Conservation (phyloP, 2,329 filamentous ascomycete species). For the Curvularia spicifera region DNA sequence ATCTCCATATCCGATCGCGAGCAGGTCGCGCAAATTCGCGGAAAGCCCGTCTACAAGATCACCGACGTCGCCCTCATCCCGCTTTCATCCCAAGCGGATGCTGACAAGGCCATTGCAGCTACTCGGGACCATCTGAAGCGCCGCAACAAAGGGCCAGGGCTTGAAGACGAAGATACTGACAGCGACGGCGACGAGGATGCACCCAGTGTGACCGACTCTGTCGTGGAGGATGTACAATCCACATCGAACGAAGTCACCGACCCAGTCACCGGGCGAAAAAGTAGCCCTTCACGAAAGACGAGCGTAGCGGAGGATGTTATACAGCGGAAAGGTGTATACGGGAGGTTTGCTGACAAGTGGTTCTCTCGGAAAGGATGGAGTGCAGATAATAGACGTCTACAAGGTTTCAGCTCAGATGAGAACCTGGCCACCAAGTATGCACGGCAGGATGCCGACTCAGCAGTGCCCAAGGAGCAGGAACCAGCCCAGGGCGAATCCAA, state of each 20-base stretch:
- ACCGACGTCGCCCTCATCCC: constrained; percentile 92
- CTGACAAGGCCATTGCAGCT: constrained; percentile 71
- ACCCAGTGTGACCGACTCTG: constrained; percentile 46
- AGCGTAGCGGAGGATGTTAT: constrained; percentile 91
- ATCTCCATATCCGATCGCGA: constrained; percentile 85
- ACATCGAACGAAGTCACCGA: constrained; percentile 45
- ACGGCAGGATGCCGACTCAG: constrained; percentile 43
- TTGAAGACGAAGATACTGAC: constrained; percentile 39
- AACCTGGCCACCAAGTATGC: constrained; percentile 49
- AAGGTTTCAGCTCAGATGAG: constrained; percentile 68
- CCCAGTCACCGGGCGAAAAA: constrained; percentile 36
- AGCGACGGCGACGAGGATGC: constrained; percentile 45
- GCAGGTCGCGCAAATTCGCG: constrained; percentile 86
- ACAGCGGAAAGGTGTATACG: constrained; percentile 79
- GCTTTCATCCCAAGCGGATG: constrained; percentile 76
- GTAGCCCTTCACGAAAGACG: constrained; percentile 32
- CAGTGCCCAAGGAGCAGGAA: constrained; percentile 34
- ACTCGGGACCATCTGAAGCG: constrained; percentile 59
- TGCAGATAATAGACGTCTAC: constrained; percentile 69
- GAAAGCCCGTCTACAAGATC: constrained; percentile 82
- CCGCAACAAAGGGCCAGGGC: constrained; percentile 38
- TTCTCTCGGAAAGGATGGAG: constrained; percentile 86
- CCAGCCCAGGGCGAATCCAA: constrained; percentile 24
- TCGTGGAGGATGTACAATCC: constrained; percentile 45
- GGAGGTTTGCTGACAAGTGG: constrained; percentile 88